Evolutionary conservation across 768 basidiomycete genomes (phyloP), one percentile per base, ranked within the genome.

Genomic region (Infundibulicybe gibba): DNA sequence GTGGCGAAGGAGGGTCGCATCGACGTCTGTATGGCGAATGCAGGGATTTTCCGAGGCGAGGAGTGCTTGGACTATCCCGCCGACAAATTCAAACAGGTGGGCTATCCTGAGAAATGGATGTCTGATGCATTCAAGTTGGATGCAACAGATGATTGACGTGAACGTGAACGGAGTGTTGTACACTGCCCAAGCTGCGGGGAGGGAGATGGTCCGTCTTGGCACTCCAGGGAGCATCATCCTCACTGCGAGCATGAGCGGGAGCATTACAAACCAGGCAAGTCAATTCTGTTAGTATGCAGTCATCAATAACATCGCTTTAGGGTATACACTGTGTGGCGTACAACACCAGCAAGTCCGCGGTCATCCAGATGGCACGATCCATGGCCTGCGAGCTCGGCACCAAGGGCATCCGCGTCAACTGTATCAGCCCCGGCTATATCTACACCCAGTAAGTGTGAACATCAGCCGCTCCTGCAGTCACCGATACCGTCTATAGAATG

Each of bases 321-420:
- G 74, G 74, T 51, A 81, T 83, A 51, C 72, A 77, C 14, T 87
- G 82, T 83, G 74, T 81, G 32, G 80, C 83, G 2, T 89, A 89
- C 64, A 87, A 87, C 60, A 76, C 79, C 16, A 81, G 79, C 63
- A 90, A 89, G 65, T 72, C 82, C 1, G 87, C 83, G n/a, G 82
- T 90, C n/a, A 51, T 87, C 32, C 87, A 90, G 65, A 85, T 87
- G 82, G 78, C 70, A 2, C 80, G 87, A 32, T 85, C 81, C 53
- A 77, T 90, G 77, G 87, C 85, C 2, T 85, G 83, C 58, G 87
- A 90, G 56, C 74, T 89, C 2, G 86, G 84, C 3, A 64, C 63
- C n/a, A 68, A 80, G 54, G 63, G 69, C 2, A 88, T 90, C 41
- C 72, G 87, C 3, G 85, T 87, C 50, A 90, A 90, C 59, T 67